Conservation (phyloP, 345 rosid species). For the Atalantia buxifolia region DNA sequence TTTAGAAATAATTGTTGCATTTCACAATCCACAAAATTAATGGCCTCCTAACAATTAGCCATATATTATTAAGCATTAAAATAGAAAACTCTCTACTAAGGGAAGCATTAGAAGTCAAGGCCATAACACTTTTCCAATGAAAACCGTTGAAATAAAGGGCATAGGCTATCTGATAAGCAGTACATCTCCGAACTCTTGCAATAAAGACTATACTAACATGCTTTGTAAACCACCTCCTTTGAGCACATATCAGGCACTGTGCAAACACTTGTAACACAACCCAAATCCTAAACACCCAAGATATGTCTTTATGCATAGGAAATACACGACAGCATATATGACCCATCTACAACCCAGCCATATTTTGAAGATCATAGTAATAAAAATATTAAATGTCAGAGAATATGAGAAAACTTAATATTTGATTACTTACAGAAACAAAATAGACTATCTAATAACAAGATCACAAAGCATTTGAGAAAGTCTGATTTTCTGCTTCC, state of each 20-base stretch:
- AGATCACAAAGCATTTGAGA: slow-evolving; percentile 3
- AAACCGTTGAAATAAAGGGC: background rate
- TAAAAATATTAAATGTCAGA: background rate
- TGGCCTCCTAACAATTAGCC: background rate
- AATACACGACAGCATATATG: background rate
- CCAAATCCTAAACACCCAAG: background rate
- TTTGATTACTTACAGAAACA: background rate
- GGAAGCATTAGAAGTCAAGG: background rate
- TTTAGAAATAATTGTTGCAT: background rate
- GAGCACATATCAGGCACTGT: background rate
- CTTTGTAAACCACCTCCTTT: background rate
- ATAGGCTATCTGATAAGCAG: background rate
- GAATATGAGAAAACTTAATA: background rate
- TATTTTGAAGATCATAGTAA: background rate
- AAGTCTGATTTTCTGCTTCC: background rate
- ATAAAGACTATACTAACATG: background rate
- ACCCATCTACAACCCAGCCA: background rate
- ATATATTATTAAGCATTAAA: background rate
- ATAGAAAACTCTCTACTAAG: background rate
- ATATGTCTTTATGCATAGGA: background rate
- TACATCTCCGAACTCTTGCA: background rate
- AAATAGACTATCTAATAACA: background rate
- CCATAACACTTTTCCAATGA: background rate
- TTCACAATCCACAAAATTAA: background rate
- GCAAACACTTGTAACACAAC: background rate